Evolutionary conservation across 1,284 basidiomycete genomes (phyloP).

Genomic region (Pholiota adiposa): DNA sequence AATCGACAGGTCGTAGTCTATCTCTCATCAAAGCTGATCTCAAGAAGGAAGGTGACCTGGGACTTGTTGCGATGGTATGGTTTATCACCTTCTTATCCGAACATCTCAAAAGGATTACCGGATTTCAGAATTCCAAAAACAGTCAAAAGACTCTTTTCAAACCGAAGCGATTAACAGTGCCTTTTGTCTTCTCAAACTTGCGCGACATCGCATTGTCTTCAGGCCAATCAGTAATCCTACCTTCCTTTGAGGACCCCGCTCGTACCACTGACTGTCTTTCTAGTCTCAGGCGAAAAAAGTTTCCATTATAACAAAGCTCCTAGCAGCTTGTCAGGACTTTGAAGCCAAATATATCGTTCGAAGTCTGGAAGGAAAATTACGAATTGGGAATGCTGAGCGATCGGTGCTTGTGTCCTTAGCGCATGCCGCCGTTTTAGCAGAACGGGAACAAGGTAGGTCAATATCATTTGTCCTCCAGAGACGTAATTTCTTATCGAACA

Average conservation of each 20-base stretch:
- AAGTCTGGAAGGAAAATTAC: constrained; percentile 94
- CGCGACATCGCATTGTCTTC: constrained; percentile 86
- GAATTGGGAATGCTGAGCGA: constrained; percentile 96
- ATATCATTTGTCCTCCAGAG: background rate
- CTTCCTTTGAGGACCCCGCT: background rate
- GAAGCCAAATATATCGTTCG: constrained; percentile 97
- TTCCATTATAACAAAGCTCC: constrained; percentile 91
- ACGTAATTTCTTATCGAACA: background rate
- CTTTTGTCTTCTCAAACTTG: constrained; percentile 85
- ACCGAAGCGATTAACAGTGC: constrained; percentile 88
- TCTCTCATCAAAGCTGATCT: constrained; percentile 90
- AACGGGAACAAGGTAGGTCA: constrained; percentile 66
- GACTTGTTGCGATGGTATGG: constrained; percentile 89
- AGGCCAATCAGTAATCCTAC: constrained; percentile 74
- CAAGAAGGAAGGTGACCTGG: constrained; percentile 94
- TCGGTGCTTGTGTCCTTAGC: constrained; percentile 90
- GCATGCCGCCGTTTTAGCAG: constrained; percentile 83
- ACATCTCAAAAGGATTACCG: constrained; percentile 1
- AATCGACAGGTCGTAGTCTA: constrained; percentile 89
- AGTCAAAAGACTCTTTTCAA: constrained; percentile 96
- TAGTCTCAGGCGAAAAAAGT: constrained; percentile 96
- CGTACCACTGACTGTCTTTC: constrained; percentile 8
- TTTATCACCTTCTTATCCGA: background rate
- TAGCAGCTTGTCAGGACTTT: constrained; percentile 88
- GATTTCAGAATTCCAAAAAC: constrained; percentile 84